A percentile compares a stretch with the other conserved stretches of the same genome.
Evolutionary conservation across 2,329 filamentous ascomycete genomes (phyloP).

Genomic region (Botrytis cinerea): DNA sequence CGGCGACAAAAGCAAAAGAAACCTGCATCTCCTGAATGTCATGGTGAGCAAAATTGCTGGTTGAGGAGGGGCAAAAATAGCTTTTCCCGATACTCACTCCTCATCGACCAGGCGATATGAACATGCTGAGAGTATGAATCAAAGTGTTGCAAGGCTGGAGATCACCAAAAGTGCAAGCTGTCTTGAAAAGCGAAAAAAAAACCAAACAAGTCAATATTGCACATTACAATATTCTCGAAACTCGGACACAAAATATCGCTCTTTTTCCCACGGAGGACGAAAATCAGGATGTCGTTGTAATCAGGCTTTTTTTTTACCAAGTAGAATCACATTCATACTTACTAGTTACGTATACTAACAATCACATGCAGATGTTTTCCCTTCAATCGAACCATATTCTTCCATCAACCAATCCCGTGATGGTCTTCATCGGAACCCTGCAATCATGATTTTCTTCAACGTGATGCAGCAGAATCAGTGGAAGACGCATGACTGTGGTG

Average conservation of each 20-base stretch:
- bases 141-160: background rate
- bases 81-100: background rate
- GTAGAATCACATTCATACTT: background rate
- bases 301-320: background rate
- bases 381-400: background rate
- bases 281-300: background rate
- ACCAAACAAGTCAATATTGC: background rate
- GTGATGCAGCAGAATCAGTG: slow-evolving; percentile 8
- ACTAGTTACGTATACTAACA: background rate
- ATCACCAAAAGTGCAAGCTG: background rate
- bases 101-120: background rate
- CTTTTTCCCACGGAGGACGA: background rate
- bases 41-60: background rate
- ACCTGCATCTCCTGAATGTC: background rate
- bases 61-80: background rate
- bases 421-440: background rate
- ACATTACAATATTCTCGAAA: background rate
- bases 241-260: background rate
- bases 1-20: background rate
- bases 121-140: background rate
- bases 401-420: background rate
- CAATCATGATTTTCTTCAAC: background rate
- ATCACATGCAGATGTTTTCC: background rate
- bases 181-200: background rate
- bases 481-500: slow-evolving; percentile 3